phyloP scores from a whole-genome alignment of 129 eudicot species.

The Tagetes erecta region DNA sequence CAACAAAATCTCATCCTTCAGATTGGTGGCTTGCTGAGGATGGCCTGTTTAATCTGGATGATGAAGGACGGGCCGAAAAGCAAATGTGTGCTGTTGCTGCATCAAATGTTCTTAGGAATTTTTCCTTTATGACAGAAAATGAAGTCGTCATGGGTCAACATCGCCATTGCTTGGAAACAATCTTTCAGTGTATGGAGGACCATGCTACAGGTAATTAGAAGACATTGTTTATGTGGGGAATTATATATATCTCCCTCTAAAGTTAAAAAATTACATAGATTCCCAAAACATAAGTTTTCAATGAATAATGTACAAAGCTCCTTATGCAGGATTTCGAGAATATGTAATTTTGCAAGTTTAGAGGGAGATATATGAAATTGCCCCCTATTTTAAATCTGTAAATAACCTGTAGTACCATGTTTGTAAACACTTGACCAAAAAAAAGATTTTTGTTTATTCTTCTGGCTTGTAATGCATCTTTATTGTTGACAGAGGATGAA shows the following conservation, averaged over 20 bases:
- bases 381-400: background rate
- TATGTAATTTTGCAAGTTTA: no score
- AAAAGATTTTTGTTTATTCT: background rate
- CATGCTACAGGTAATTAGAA: constrained; percentile 62
- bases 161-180: constrained; percentile 92
- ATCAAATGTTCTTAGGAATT: constrained; percentile 89
- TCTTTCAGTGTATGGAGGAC: constrained; percentile 93
- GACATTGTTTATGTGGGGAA: background rate
- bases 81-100: constrained; percentile 99
- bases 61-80: constrained; percentile 91
- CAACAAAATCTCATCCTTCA: constrained; percentile 52
- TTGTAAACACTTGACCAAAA: constrained; percentile 8
- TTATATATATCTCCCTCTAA: no score
- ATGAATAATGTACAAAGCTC: no score
- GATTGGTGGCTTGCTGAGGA: constrained; percentile 98
- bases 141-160: constrained; percentile 95
- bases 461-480: constrained; percentile 13
- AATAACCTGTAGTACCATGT: constrained; percentile 1
- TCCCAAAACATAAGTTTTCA: no score
- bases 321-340: no score
- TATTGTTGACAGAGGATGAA: constrained; percentile 81
- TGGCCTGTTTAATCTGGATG: constrained; percentile 89
- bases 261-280: no score
- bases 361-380: no score
- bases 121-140: constrained; percentile 97